Evolutionary conservation across 306 rosid genomes (phyloP), one percentile per base, ranked within the genome.

Genomic region (Corylus avellana): DNA sequence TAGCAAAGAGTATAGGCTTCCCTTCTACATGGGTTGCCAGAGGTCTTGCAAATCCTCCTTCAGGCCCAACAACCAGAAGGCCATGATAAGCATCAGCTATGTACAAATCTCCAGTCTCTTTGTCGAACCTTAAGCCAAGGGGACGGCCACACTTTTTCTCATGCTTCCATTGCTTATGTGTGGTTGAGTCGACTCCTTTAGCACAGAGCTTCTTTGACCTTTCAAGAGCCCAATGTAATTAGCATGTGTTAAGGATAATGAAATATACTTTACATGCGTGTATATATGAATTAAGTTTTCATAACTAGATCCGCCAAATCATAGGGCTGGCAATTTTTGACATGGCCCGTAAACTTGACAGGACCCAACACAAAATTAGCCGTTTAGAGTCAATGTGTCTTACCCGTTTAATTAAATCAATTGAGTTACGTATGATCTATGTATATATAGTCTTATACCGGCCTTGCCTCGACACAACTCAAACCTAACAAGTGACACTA

Each of bases 1-100:
- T 95, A 27, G 98, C 97, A 8, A 89, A 95, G 84, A 93, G 96
- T 35, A 95, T 93, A 0, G 94, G 94, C 37, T 87, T 85, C 50
- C 98, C 97, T 0, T 86, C 85, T 4, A 89, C 90, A 50, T 91
- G 97, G 47, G 89, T 93, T 56, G 93, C 78, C 77, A 93, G 77
- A 74, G 95, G 81, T 76, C 86, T 88, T 29, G 98, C 98, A 2
- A 89, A 46, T 16, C 98, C 98, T 2, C 98, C 98, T 72, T 85
- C 77, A 1, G 94, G 91, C 27, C 98, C 98, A 78, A 91, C 98
- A 72, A 90, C 82, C 32, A 93, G 89, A 76, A 91, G 91, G 0
- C 98, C 98, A 81, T 92, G 86, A 72, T 95, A 93, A 37, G 98
- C 92, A 72, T 95, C 98, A 4, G 98, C 98, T 50, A 95, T 88